Conservation (phyloP, 2,329 filamentous ascomycete genomes). For the Exutisphaerella laricina region DNA sequence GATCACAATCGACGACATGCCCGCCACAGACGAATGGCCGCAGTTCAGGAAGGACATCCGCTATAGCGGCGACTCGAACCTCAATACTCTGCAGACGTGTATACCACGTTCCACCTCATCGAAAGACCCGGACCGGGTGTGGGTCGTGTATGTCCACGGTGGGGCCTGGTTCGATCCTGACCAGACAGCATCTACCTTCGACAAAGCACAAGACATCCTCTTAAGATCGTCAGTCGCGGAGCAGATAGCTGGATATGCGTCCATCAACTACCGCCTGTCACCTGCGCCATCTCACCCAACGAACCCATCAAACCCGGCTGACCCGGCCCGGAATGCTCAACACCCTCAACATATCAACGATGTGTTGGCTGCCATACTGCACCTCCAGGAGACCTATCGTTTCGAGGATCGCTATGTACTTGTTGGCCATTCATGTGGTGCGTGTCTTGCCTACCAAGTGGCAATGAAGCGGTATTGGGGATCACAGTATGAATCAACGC, state of each 20-base stretch:
- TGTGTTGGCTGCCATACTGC: slow-evolving; percentile 47
- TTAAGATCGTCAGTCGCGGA: slow-evolving; percentile 22
- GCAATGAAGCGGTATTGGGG: slow-evolving; percentile 43
- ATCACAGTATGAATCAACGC: slow-evolving; percentile 25
- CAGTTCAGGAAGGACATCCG: slow-evolving; percentile 24
- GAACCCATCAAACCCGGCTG: slow-evolving; percentile 44
- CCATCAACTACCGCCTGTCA: slow-evolving; percentile 60
- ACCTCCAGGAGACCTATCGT: slow-evolving; percentile 45
- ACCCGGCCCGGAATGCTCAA: slow-evolving; percentile 42
- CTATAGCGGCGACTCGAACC: slow-evolving; percentile 29
- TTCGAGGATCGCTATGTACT: slow-evolving; percentile 49
- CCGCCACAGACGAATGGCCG: slow-evolving; percentile 21
- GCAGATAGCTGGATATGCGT: slow-evolving; percentile 56
- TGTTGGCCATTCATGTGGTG: slow-evolving; percentile 59
- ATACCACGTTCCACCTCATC: slow-evolving; percentile 33
- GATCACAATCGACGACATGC: neutral
- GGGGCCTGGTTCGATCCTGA: slow-evolving; percentile 47
- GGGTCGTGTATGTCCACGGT: slow-evolving; percentile 44
- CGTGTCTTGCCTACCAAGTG: slow-evolving; percentile 58
- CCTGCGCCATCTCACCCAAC: slow-evolving; percentile 42
- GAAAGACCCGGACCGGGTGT: slow-evolving; percentile 19
- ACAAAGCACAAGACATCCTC: slow-evolving; percentile 36
- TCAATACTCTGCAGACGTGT: slow-evolving; percentile 42
- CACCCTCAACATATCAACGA: slow-evolving; percentile 61
- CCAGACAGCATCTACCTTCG: slow-evolving; percentile 35